Evolutionary conservation across 441 rosid species (phyloP), one percentile per base, ranked within the genome.

Genomic region (Euphorbia schlechtendalii): DNA sequence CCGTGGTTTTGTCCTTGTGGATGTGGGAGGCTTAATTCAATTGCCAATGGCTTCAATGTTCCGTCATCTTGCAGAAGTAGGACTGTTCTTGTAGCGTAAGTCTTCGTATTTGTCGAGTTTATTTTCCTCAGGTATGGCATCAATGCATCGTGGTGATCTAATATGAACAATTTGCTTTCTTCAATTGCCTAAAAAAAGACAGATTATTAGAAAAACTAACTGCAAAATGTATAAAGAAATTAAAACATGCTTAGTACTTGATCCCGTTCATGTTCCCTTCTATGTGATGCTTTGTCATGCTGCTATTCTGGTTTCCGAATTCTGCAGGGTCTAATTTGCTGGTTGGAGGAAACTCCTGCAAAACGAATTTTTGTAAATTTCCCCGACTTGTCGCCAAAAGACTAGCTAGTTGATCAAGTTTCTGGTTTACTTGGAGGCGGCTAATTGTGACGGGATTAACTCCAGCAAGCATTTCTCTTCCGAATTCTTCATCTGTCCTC

Each of bases 21-120:
- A 77, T 87, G 90, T n/a, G 89, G 97, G 71, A 85, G 81, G 76
- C 98, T 93, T 65, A 93, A 73, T 71, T 93, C 97, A 46, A 90
- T 88, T 27, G 90, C 92, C 69, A 90, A 69, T 7, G 93, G 97
- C 76, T 84, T 88, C 70, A 90, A 62, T 30, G 93, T 86, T 17
- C 85, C 86, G 8, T 88, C 86, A 9, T 83, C 86, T 80, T 81
- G 81, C 75, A 90, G 72, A 25, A 90, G 71, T 27, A 93, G 74
- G 53, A 93, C 59, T 10, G 98, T 93, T 80, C 7, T 32, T 3
- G 7, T 3, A 51, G 85, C 7, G 3, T 2, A 93, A 15, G 82
- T 82, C 84, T 90, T 59, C 7, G 7, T 32, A 32, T 32, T 60
- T 10, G 91, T 93, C 8, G 84, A 82, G 83, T 93, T 88, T 77